Percentiles rank a stretch among this genome's conserved stretches.
Conservation (phyloP, 768 basidiomycete genomes). For the Tubosaeta sp. region DNA sequence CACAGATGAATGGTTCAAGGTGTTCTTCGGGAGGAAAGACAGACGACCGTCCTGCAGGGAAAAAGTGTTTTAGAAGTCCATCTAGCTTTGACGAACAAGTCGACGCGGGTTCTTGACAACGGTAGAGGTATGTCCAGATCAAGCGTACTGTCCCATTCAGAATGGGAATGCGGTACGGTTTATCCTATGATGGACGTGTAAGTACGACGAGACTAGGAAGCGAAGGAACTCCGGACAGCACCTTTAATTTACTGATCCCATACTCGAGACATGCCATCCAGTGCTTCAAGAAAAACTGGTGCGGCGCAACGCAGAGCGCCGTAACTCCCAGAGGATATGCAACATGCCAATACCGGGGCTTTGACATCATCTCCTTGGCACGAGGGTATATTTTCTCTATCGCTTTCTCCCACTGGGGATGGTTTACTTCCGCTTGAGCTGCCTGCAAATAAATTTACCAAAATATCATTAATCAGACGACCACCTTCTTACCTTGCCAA, state of each 20-base stretch:
- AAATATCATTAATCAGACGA: no score
- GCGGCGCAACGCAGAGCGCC: constrained; percentile 81
- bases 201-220: constrained; percentile 3
- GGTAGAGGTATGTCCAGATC: constrained; percentile 93
- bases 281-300: constrained; percentile 77
- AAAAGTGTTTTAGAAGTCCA: constrained; percentile 66
- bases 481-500: constrained; percentile 61
- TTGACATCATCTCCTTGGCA: constrained; percentile 78
- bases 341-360: constrained; percentile 84
- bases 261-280: constrained; percentile 75
- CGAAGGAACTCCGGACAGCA: constrained; percentile 25
- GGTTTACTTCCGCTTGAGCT: constrained; percentile 93
- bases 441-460: constrained; percentile 45
- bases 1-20: constrained; percentile 70
- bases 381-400: constrained; percentile 80
- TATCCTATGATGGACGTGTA: constrained; percentile 53
- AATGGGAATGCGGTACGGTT: constrained; percentile 59
- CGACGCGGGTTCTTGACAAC: constrained; percentile 81
- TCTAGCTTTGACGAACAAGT: constrained; percentile 82
- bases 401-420: constrained; percentile 91
- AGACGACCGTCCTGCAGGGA: constrained; percentile 62
- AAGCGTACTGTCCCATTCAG: constrained; percentile 82
- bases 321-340: constrained; percentile 85
- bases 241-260: constrained; percentile 77
- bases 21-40: constrained; percentile 70